These are phyloP conservation scores for Holtermannia corniformis DNA, from an alignment of 768 basidiomycete species.

Conservation along the genomic window DNA sequence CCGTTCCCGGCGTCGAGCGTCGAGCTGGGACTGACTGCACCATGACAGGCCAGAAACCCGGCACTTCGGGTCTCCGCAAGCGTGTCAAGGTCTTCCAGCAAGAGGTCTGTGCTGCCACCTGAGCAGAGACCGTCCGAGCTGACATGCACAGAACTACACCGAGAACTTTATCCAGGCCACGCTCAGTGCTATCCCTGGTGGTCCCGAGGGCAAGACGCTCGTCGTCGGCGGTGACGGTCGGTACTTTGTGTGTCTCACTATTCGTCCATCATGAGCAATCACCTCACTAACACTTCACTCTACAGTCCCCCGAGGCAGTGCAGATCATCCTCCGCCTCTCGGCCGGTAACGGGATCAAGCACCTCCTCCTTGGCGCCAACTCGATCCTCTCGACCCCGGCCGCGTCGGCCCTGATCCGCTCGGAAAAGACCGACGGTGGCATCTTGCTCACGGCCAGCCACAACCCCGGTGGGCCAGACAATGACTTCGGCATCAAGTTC, in stretches of 20 bases:
- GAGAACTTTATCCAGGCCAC: conserved; percentile 96
- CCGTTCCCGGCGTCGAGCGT: not conserved
- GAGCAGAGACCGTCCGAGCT: conserved; percentile 6
- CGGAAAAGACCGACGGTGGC: conserved; percentile 91
- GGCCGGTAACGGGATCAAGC: conserved; percentile 82
- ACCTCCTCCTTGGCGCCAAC: conserved; percentile 86
- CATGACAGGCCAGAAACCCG: conserved; percentile 68
- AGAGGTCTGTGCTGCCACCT: conserved; percentile 50
- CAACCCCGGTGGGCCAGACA: conserved; percentile 96
- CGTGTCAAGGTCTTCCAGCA: conserved; percentile 98
- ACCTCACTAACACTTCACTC: not conserved
- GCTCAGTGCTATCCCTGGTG: conserved; percentile 76
- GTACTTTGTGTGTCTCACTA: conserved; percentile 48
- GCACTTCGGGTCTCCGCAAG: conserved; percentile 95
- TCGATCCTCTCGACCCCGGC: conserved; percentile 93
- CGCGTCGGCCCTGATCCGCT: conserved; percentile 88
- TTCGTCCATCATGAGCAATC: not conserved
- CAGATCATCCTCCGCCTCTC: conserved; percentile 90
- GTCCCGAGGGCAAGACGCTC: conserved; percentile 56
- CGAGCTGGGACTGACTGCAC: not conserved
- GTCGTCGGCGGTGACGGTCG: conserved; percentile 98
- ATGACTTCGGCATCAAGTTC: conserved; percentile 99
- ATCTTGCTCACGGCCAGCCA: conserved; percentile 95
- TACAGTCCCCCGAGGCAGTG: conserved; percentile 45
- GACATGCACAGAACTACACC: conserved; percentile 73